phyloP scores from a whole-genome alignment of 768 basidiomycete species.

The Pilatotrama ljubarskyi region DNA sequence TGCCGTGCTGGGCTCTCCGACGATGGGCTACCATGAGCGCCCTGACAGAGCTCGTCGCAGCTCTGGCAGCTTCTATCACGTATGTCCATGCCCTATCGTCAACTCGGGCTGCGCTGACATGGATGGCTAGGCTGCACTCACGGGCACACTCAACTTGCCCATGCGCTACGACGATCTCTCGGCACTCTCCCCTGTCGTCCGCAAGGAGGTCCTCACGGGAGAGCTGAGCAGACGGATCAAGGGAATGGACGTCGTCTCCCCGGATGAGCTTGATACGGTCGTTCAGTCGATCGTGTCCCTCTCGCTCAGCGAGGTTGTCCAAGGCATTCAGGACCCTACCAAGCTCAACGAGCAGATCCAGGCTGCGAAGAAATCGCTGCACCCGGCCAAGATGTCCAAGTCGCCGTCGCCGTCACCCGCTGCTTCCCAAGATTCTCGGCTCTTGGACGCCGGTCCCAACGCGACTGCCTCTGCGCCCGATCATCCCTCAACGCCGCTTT shows the following conservation, averaged over 20 bases:
- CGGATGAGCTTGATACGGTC: constrained; percentile 58
- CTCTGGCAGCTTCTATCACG: constrained; percentile 86
- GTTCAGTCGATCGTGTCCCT: constrained; percentile 73
- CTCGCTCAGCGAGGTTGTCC: constrained; percentile 75
- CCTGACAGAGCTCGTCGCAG: constrained; percentile 66
- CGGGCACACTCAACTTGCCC: constrained; percentile 76
- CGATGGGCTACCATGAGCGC: constrained; percentile 51
- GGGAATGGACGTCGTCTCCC: constrained; percentile 50
- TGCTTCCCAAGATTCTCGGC: constrained; percentile 67
- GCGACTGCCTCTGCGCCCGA: constrained; percentile 89
- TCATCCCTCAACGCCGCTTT: constrained; percentile 84
- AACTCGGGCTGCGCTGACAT: background rate
- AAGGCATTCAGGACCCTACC: constrained; percentile 67
- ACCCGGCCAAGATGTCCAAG: constrained; percentile 29
- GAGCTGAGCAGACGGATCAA: constrained; percentile 79
- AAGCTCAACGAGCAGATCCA: constrained; percentile 67
- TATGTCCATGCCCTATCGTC: constrained; percentile 33
- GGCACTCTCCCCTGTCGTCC: constrained; percentile 80
- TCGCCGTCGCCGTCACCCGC: constrained; percentile 54
- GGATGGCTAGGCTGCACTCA: constrained; percentile 65
- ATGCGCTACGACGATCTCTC: constrained; percentile 89
- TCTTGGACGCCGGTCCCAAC: constrained; percentile 62
- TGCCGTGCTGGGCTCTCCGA: constrained; percentile 55
- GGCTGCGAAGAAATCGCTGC: constrained; percentile 32
- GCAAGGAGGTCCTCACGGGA: constrained; percentile 82